These are phyloP conservation scores for Saccharomyces uvarum DNA, from an alignment of 1,139 yeast genomes.

Conservation along the genomic window DNA sequence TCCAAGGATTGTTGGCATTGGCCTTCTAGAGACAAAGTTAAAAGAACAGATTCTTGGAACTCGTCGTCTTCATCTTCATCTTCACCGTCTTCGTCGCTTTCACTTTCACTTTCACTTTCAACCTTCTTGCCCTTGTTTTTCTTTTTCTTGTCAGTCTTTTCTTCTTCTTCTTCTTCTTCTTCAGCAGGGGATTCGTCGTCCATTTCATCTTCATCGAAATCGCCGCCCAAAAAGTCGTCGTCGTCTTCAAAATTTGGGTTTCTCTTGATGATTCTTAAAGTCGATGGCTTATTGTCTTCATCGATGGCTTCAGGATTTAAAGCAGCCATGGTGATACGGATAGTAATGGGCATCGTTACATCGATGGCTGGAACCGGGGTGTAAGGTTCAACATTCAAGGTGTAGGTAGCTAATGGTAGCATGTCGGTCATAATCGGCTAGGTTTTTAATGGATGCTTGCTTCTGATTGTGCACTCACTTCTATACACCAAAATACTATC, in stretches of 20 bases:
- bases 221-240: slow-evolving; percentile 41
- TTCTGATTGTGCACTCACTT: not conserved
- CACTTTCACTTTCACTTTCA: slow-evolving; percentile 31
- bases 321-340: slow-evolving; percentile 91
- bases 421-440: slow-evolving; percentile 48
- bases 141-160: slow-evolving; percentile 24
- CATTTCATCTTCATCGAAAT: slow-evolving; percentile 45
- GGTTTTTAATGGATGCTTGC: not conserved
- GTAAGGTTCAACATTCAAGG: slow-evolving; percentile 78
- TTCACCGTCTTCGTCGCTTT: slow-evolving; percentile 31
- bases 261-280: slow-evolving; percentile 80
- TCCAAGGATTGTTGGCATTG: slow-evolving; percentile 89
- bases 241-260: slow-evolving; percentile 46
- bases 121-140: slow-evolving; percentile 30
- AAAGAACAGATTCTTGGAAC: slow-evolving; percentile 70
- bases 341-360: slow-evolving; percentile 78
- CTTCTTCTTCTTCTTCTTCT: slow-evolving; percentile 31
- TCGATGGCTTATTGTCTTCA: slow-evolving; percentile 72
- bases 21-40: slow-evolving; percentile 80
- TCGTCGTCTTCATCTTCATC: slow-evolving; percentile 48
- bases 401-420: slow-evolving; percentile 79
- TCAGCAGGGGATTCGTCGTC: slow-evolving; percentile 38
- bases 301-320: slow-evolving; percentile 84
- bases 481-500: not conserved
- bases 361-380: slow-evolving; percentile 80